These are phyloP conservation scores for Mycena albidolilacea DNA, from an alignment of 768 basidiomycete species.

Conservation along the genomic window DNA sequence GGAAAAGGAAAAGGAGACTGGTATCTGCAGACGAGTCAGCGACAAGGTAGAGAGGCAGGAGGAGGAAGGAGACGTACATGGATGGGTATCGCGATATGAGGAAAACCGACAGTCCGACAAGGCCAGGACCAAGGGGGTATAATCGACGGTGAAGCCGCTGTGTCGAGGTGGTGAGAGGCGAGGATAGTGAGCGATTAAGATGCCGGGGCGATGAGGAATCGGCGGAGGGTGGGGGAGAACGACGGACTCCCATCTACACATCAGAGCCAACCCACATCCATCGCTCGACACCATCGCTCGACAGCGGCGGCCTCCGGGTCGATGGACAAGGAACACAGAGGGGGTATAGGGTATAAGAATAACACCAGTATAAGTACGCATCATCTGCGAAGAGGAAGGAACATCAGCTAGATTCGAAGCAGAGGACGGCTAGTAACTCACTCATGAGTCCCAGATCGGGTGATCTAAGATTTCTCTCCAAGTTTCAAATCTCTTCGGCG, in stretches of 20 bases:
- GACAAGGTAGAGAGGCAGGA: background rate
- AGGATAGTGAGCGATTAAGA: background rate
- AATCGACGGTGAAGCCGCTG: background rate
- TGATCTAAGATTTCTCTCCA: slow-evolving; percentile 2
- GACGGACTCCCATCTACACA: slow-evolving; percentile 18
- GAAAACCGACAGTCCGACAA: too few species aligned
- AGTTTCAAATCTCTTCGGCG: background rate
- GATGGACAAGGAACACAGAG: background rate
- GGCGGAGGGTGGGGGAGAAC: slow-evolving; percentile 27
- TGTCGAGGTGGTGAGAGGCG: background rate
- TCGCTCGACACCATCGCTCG: background rate
- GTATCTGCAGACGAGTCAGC: background rate
- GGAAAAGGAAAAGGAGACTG: background rate
- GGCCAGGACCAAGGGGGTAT: background rate
- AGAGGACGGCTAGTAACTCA: background rate
- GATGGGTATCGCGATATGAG: background rate
- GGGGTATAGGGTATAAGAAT: too few species aligned
- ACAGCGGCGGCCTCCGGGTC: background rate
- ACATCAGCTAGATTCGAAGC: too few species aligned
- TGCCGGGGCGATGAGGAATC: slow-evolving; percentile 24
- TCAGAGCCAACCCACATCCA: too few species aligned
- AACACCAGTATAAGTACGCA: too few species aligned
- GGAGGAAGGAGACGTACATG: background rate
- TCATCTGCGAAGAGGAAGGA: too few species aligned
- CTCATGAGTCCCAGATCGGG: slow-evolving; percentile 10